phyloP scores from a whole-genome alignment of 2,329 filamentous ascomycete species.

The Penicillium sumatraense region DNA sequence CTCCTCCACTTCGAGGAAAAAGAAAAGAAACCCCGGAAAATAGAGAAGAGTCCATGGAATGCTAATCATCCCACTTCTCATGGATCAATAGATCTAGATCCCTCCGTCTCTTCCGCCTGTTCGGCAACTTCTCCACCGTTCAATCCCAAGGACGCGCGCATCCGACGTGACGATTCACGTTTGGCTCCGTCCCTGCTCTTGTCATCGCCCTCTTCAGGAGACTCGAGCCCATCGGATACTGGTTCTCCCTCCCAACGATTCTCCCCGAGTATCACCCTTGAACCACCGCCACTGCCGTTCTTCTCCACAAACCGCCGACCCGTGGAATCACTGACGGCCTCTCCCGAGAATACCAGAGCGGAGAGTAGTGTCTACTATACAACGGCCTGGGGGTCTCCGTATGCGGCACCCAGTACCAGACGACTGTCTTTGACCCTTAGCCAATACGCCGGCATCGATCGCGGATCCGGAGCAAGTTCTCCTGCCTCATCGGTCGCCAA shows the following conservation, averaged over 20 bases:
- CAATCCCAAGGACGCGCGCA: slow-evolving; percentile 32
- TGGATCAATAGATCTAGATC: slow-evolving; percentile 41
- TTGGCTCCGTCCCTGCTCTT: slow-evolving; percentile 36
- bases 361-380: slow-evolving; percentile 65
- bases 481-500: slow-evolving; percentile 36
- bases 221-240: slow-evolving; percentile 41
- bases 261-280: slow-evolving; percentile 33
- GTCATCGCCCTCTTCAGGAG: slow-evolving; percentile 41
- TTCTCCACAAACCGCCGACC: slow-evolving; percentile 37
- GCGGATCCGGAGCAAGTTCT: slow-evolving; percentile 39
- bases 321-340: slow-evolving; percentile 44
- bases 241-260: slow-evolving; percentile 38
- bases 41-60: neutral
- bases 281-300: slow-evolving; percentile 36
- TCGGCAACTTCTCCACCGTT: slow-evolving; percentile 41
- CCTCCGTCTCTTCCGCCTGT: slow-evolving; percentile 42
- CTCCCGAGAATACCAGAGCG: slow-evolving; percentile 46
- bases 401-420: slow-evolving; percentile 65
- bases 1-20: slow-evolving; percentile 12
- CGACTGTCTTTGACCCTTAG: slow-evolving; percentile 44
- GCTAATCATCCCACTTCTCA: slow-evolving; percentile 16
- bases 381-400: slow-evolving; percentile 90
- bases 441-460: slow-evolving; percentile 52
- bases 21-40: neutral
- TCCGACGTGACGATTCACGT: slow-evolving; percentile 35